Evolutionary conservation across 192 early-diverging fungal genomes (phyloP), one percentile per base, ranked within the genome.

Genomic region (Glomus cerebriforme): DNA sequence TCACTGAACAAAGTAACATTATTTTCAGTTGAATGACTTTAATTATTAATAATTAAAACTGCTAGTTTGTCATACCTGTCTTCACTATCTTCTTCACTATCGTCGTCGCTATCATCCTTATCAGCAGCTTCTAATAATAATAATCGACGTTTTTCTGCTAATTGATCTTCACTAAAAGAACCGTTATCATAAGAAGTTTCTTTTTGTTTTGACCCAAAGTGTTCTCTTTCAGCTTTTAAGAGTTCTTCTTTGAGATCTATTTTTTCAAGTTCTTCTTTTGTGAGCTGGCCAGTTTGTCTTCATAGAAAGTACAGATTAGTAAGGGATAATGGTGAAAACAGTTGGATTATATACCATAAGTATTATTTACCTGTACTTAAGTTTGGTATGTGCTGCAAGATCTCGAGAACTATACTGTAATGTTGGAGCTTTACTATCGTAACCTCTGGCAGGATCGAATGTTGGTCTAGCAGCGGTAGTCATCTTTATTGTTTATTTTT

Each of bases 401-500:
- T 93, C 94, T 66, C 91, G 88, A 35, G 90, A 85, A 32, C 90
- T 89, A 34, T 88, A 88, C 79, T 90, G 86, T 32, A 90, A 88
- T 32, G 91, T 90, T 29, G 92, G 85, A 59, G 87, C 90, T 69
- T 88, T 84, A 45, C 82, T 85, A 26, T 86, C 90, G 67, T 90
- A 88, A 72, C 92, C 92, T 80, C 89, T 87, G 65, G 92, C 92
- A 24, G 92, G 90, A 83, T 93, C 91, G 83, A 92, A 93, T 39
- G 93, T 93, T 10, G 93, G 92, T 37, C 92, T 82, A 65, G 84
- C 84, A 70, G 84, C 84, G 49, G 84, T 85, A 22, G 84, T 85
- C 84, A 85, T 85, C 8, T 59, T 54, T n/a, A 26, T 5, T 2
- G 37, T 22, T 13, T 27, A 43, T n/a, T n/a, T n/a, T n/a, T n/a